Percentiles rank a stretch among this genome's conserved stretches.
These are phyloP conservation scores for Chalara sp. DNA, from an alignment of 2,329 filamentous ascomycete genomes.

Conservation along the genomic window DNA sequence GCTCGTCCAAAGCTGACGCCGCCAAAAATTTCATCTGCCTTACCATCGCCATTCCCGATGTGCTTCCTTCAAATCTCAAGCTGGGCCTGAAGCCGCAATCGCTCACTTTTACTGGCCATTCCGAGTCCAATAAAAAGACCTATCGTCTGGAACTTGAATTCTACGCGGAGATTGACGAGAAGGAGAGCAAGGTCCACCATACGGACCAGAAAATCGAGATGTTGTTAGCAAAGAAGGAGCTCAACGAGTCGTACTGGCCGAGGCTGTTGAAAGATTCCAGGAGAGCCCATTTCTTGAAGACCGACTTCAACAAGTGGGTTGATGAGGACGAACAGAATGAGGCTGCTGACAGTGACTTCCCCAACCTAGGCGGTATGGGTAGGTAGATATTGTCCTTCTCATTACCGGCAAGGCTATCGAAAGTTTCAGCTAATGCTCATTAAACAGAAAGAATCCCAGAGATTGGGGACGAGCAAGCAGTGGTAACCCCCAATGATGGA, in stretches of 20 bases:
- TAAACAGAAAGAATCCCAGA: too few relatives aligned
- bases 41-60: slow-evolving; percentile 83
- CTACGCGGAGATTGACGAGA: slow-evolving; percentile 83
- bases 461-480: too few relatives aligned
- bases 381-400: not conserved
- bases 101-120: slow-evolving; percentile 77
- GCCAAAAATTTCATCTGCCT: slow-evolving; percentile 94
- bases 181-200: slow-evolving; percentile 80
- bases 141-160: slow-evolving; percentile 85
- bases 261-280: slow-evolving; percentile 83
- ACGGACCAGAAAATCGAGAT: slow-evolving; percentile 82
- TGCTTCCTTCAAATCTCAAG: slow-evolving; percentile 67
- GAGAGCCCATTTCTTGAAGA: slow-evolving; percentile 95
- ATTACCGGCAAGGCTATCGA: too few relatives aligned
- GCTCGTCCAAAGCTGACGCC: slow-evolving; percentile 72
- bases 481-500: not conserved
- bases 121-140: slow-evolving; percentile 74
- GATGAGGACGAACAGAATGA: slow-evolving; percentile 79
- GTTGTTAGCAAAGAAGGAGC: slow-evolving; percentile 94
- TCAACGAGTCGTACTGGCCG: slow-evolving; percentile 92
- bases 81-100: slow-evolving; percentile 73
- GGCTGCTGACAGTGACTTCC: slow-evolving; percentile 70
- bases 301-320: slow-evolving; percentile 80
- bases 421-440: too few relatives aligned
- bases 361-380: slow-evolving; percentile 57